phyloP scores from a whole-genome alignment of 2,329 filamentous ascomycete species.

The Verticillium tricorpus region DNA sequence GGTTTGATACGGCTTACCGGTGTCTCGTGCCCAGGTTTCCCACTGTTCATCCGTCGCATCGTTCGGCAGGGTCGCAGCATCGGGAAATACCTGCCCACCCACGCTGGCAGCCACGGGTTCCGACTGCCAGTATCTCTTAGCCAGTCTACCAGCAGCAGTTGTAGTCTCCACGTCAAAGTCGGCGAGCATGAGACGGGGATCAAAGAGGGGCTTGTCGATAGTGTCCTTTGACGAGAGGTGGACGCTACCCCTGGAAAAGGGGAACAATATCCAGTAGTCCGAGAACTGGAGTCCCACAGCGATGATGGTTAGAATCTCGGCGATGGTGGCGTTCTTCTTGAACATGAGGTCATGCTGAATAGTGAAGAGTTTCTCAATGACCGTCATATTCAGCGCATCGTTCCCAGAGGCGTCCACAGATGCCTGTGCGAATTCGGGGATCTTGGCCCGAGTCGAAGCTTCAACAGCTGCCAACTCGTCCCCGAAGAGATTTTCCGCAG shows the following conservation, averaged over 20 bases:
- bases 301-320: conserved; percentile 37
- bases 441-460: conserved; percentile 15
- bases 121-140: conserved; percentile 21
- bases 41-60: conserved; percentile 25
- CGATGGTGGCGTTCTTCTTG: conserved; percentile 35
- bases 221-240: conserved; percentile 27
- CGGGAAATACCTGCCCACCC: conserved; percentile 14
- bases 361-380: conserved; percentile 33
- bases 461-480: conserved; percentile 16
- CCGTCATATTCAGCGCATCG: conserved; percentile 20
- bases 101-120: conserved; percentile 21
- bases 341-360: conserved; percentile 46
- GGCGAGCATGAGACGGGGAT: conserved; percentile 28
- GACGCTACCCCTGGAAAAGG: conserved; percentile 34
- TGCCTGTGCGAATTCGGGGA: conserved; percentile 25
- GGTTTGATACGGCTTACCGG: conserved; percentile 5
- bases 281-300: conserved; percentile 26
- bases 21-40: conserved; percentile 14
- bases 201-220: conserved; percentile 27
- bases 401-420: conserved; percentile 19
- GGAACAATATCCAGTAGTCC: conserved; percentile 31
- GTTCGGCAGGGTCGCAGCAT: conserved; percentile 16
- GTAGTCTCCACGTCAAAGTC: conserved; percentile 29
- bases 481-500: conserved; percentile 29
- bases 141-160: conserved; percentile 21